Evolutionary conservation across 805 yeast species (phyloP).

Genomic region (Lipomyces chichibuensis): DNA sequence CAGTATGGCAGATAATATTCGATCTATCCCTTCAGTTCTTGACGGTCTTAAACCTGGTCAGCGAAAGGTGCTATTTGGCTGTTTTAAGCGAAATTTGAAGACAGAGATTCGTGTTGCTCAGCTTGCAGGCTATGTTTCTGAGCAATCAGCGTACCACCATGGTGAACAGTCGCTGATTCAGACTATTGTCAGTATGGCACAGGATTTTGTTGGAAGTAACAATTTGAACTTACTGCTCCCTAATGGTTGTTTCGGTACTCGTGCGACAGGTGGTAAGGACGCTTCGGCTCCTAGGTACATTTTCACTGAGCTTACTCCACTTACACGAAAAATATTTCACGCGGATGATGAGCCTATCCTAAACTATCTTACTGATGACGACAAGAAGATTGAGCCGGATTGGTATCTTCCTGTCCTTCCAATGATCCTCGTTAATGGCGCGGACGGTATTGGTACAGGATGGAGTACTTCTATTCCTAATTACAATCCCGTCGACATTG

Average conservation of each 20-base stretch:
- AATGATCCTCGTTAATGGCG: slow-evolving; percentile 90
- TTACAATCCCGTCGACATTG: slow-evolving; percentile 83
- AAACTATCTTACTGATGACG: slow-evolving; percentile 87
- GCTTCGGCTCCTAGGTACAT: slow-evolving; percentile 98
- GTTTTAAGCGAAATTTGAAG: slow-evolving; percentile 76
- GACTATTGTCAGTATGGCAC: slow-evolving; percentile 92
- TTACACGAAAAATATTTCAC: slow-evolving; percentile 77
- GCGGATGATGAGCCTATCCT: slow-evolving; percentile 78
- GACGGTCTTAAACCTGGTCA: slow-evolving; percentile 98
- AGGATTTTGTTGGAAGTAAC: slow-evolving; percentile 90
- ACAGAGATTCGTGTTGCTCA: slow-evolving; percentile 87
- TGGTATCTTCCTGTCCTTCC: slow-evolving; percentile 96
- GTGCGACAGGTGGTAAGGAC: slow-evolving; percentile 97
- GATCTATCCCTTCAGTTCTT: slow-evolving; percentile 90
- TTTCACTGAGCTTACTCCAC: slow-evolving; percentile 75
- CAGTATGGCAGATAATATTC: slow-evolving; percentile 93
- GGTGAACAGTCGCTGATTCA: slow-evolving; percentile 88
- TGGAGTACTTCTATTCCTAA: slow-evolving; percentile 95
- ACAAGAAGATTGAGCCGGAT: slow-evolving; percentile 89
- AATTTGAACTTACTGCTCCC: slow-evolving; percentile 84
- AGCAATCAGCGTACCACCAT: slow-evolving; percentile 90
- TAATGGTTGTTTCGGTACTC: slow-evolving; percentile 93
- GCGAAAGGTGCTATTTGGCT: slow-evolving; percentile 86
- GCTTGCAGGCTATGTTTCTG: slow-evolving; percentile 85
- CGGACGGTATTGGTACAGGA: slow-evolving; percentile 99